Evolutionary conservation across 1,284 basidiomycete genomes (phyloP), one percentile per base, ranked within the genome.

Genomic region (Malassezia pachydermatis): DNA sequence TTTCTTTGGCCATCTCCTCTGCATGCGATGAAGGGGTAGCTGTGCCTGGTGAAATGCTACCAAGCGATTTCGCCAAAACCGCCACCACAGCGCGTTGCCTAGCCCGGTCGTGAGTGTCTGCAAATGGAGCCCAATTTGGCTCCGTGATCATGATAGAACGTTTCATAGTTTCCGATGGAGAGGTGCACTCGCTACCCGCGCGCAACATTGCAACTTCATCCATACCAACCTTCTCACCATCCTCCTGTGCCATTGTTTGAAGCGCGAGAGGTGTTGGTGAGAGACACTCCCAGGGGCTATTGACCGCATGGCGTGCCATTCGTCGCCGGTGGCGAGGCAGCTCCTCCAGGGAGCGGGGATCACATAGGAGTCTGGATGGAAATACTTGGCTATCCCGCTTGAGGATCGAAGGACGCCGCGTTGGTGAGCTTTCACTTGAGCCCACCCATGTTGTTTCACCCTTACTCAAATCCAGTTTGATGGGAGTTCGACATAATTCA

Each of bases 41-140:
- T 19, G 29, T 19, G 2, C 19, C 30, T 8, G 32, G 20, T 5
- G 30, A 30, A 14, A 20, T 27, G 29, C 17, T 20, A 8, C n/a
- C 6, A 9, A 17, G 25, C 9, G 29, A 23, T 8, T 34, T 24
- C 6, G 39, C 49, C 20, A 51, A 17, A 5, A 24, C 22, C 2
- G 58, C 60, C 9, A 57, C 52, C 29, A 67, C 61, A 14, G 62
- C 39, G 0, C 67, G 58, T 44, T 67, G 63, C 13, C 60, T 47
- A 2, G 66, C 67, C 1, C 67, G 57, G 11, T 60, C 53, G 38
- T 70, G 65, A 3, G 44, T 46, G 7, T 59, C 55, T 16, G 51
- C 38, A 28, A 62, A 65, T 6, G 57, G 58, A 10, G 39, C 32
- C 67, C 67, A 70, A 28, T 69, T 60, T 1, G 67, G 67, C 46